Evolutionary conservation across 2,329 filamentous ascomycete genomes (phyloP), one percentile per base, ranked within the genome.

Genomic region (Venturia oleaginea): DNA sequence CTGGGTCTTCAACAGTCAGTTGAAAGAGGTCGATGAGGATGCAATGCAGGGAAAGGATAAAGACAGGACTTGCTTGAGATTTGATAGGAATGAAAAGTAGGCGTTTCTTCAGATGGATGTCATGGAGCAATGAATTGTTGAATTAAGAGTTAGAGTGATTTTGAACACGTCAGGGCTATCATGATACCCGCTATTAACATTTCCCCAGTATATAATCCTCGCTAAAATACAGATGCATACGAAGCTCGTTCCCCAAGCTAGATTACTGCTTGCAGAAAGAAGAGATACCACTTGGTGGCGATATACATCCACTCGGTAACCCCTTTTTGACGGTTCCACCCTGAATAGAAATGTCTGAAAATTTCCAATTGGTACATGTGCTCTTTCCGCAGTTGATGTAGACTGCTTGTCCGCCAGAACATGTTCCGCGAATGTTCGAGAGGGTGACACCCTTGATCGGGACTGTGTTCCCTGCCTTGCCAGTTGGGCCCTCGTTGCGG

Each of bases 341-440:
- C 22, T 80, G 81, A 43, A 85, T 74, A 48, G 66, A 71, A 66
- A 82, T 77, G 54, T 73, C 76, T 17, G 71, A 75, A 80, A 81
- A 85, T 22, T 77, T 81, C 81, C 83, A 86, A 72, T 78, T 74
- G 5, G 74, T 76, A 72, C 81, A 83, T 32, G 46, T 34, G 15
- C n/a, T 10, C 64, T 75, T 75, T 34, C 78, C 81, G 68, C 83
- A 85, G 15, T 84, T 77, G 64, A 85, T 80, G 69, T 81, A 81
- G 66, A 84, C 71, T 60, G 80, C 62, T 17, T 69, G 71, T 3
- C 72, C 75, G 37, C 70, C 65, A 17, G 11, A 5, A 59, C 83
- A 79, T 3, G 74, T 71, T 6, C 81, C 81, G 3, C 73, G 77
- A 59, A 83, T 72, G 48, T 74, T 73, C 43, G 69, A 64, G 7